Conservation (phyloP, 768 basidiomycete genomes). For the Pisolithus orientalis region DNA sequence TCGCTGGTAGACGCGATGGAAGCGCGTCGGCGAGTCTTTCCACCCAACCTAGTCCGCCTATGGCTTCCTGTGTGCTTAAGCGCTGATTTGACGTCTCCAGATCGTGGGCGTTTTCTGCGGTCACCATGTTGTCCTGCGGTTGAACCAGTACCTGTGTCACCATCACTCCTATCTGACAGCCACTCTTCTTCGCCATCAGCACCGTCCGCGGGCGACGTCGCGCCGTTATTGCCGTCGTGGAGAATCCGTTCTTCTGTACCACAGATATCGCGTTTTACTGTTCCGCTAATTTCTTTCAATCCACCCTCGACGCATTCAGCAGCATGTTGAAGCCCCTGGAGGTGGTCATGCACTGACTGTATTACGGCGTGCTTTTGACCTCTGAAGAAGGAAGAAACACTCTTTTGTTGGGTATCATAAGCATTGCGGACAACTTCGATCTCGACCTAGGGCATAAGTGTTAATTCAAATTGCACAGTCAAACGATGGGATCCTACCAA, state of each 20-base stretch:
- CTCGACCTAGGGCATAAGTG: constrained; percentile 42
- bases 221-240: constrained; percentile 5
- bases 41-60: background rate
- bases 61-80: background rate
- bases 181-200: constrained; percentile 54
- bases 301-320: constrained; percentile 16
- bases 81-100: constrained; percentile 13
- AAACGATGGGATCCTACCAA: constrained; percentile 26
- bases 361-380: background rate
- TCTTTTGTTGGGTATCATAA: constrained; percentile 8
- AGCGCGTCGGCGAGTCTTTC: constrained; percentile 8
- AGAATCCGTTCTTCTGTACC: constrained; percentile 9
- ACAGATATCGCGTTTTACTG: constrained; percentile 11
- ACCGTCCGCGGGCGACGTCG: constrained; percentile 3
- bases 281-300: constrained; percentile 16
- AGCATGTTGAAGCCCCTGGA: constrained; percentile 12
- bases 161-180: constrained; percentile 50
- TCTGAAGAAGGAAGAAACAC: constrained; percentile 1
- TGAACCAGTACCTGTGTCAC: constrained; percentile 8
- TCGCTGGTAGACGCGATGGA: background rate
- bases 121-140: constrained; percentile 5
- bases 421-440: constrained; percentile 56
- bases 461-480: constrained; percentile 6
- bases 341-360: constrained; percentile 5
- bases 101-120: constrained; percentile 21